Evolutionary conservation across 352 stramenopile species (phyloP).

Genomic region (Elongisporangium prolatum): DNA sequence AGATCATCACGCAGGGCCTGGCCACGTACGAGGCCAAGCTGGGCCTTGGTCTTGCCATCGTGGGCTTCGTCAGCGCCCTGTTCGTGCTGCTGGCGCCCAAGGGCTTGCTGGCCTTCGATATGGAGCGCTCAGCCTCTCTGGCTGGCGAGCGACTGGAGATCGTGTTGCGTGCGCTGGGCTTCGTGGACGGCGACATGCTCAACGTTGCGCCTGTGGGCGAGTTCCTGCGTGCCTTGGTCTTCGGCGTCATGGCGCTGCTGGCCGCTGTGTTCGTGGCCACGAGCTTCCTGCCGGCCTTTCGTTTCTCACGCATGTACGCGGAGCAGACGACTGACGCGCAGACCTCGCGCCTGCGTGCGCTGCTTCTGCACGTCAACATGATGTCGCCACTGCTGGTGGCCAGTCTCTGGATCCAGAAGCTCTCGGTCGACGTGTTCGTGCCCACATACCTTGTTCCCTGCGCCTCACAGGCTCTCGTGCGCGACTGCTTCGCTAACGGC

Average conservation of each 20-base stretch:
- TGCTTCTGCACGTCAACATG: constrained; percentile 70
- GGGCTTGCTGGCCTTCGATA: constrained; percentile 57
- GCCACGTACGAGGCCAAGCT: constrained; percentile 57
- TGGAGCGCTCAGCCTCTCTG: constrained; percentile 39
- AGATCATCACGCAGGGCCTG: constrained; percentile 62
- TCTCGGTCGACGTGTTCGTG: constrained; percentile 45
- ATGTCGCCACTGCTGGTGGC: constrained; percentile 52
- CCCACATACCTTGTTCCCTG: constrained; percentile 43
- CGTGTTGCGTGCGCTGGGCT: constrained; percentile 49
- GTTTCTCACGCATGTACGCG: constrained; percentile 76
- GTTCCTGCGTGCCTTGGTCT: constrained; percentile 20
- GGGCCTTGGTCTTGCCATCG: constrained; percentile 41
- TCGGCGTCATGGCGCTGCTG: constrained; percentile 29
- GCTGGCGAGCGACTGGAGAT: constrained; percentile 38
- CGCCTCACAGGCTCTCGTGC: constrained; percentile 27
- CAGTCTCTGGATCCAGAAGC: constrained; percentile 48
- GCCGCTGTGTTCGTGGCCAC: constrained; percentile 58
- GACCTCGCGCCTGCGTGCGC: constrained; percentile 22
- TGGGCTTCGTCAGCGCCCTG: constrained; percentile 50
- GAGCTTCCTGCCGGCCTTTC: constrained; percentile 63
- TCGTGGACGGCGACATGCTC: constrained; percentile 52
- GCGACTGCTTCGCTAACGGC: constrained; percentile 46
- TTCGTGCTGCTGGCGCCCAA: constrained; percentile 64
- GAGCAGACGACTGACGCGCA: constrained; percentile 54
- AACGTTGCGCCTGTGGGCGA: constrained; percentile 32